A percentile compares a stretch with the other conserved stretches of the same genome.
Conservation (phyloP, 1,139 yeast species). For the Nakaseomyces sp. region DNA sequence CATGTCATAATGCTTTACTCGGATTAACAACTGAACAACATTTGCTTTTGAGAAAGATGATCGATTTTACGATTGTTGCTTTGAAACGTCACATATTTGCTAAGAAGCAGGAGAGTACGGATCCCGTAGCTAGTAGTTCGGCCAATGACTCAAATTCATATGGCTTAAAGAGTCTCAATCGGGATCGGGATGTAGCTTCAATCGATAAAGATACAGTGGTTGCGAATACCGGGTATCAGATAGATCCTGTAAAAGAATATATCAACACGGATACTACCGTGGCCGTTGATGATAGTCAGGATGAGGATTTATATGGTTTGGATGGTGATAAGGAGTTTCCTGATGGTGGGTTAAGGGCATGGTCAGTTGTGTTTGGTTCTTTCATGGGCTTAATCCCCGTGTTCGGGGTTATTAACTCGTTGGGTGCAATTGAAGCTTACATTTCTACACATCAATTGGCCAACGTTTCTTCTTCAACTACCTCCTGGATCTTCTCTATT, state of each 20-base stretch:
- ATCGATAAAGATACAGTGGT: not conserved
- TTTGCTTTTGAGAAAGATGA: too few species aligned
- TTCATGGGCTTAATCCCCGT: constrained; percentile 54
- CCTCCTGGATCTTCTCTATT: constrained; percentile 67
- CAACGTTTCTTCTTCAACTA: constrained; percentile 40
- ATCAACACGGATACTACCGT: not conserved
- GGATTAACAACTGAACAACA: too few species aligned
- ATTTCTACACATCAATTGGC: constrained; percentile 49
- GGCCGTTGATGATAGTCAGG: not conserved
- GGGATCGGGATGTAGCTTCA: too few species aligned
- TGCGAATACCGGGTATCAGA: not conserved
- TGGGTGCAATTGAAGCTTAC: constrained; percentile 65
- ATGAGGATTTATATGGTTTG: constrained; percentile 7
- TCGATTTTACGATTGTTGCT: constrained; percentile 1
- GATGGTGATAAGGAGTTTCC: constrained; percentile 22
- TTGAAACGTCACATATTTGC: constrained; percentile 1
- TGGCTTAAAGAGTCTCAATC: too few species aligned
- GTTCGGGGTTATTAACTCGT: constrained; percentile 58
- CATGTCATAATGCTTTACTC: too few species aligned
- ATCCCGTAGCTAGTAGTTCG: too few species aligned
- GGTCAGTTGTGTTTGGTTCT: constrained; percentile 54
- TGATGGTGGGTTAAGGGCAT: constrained; percentile 31
- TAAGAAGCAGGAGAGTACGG: not conserved
- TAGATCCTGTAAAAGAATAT: not conserved
- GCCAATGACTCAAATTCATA: too few species aligned